A percentile compares a stretch with the other conserved stretches of the same genome.
Evolutionary conservation across 2,329 filamentous ascomycete species (phyloP).

Genomic region (Penicillium sp.): DNA sequence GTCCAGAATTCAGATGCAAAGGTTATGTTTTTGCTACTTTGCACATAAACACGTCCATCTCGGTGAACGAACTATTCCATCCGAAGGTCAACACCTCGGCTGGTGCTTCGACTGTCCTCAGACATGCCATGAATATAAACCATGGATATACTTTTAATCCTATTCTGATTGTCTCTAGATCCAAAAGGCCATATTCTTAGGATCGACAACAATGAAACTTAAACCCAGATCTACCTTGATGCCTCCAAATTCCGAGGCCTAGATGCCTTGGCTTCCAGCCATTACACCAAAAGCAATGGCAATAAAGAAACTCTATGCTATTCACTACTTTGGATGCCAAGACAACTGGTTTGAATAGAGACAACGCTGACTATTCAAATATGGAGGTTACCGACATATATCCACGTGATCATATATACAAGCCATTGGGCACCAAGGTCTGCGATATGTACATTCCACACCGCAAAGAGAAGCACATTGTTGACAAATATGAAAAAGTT

Average conservation of each 20-base stretch:
- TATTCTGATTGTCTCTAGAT: background rate
- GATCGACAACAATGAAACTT: background rate
- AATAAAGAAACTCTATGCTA: background rate
- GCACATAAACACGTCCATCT: background rate
- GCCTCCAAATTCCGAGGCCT: background rate
- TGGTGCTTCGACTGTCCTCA: background rate
- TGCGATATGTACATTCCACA: background rate
- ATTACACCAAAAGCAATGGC: background rate
- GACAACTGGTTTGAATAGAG: background rate
- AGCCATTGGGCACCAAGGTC: background rate
- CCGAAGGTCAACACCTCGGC: background rate
- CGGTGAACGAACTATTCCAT: background rate
- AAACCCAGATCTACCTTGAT: background rate
- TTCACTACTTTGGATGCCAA: background rate
- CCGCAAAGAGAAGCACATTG: background rate
- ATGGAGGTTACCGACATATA: background rate
- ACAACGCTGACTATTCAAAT: background rate
- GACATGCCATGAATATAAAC: background rate
- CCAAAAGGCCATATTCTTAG: no score
- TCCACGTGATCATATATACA: background rate
- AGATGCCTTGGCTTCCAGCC: background rate
- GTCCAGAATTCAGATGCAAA: background rate
- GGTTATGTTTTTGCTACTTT: background rate
- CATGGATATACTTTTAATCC: background rate
- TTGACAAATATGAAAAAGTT: background rate